A percentile compares a stretch with the other conserved stretches of the same genome.
Conservation (phyloP, 2,329 filamentous ascomycete genomes). For the Cercospora sp. region DNA sequence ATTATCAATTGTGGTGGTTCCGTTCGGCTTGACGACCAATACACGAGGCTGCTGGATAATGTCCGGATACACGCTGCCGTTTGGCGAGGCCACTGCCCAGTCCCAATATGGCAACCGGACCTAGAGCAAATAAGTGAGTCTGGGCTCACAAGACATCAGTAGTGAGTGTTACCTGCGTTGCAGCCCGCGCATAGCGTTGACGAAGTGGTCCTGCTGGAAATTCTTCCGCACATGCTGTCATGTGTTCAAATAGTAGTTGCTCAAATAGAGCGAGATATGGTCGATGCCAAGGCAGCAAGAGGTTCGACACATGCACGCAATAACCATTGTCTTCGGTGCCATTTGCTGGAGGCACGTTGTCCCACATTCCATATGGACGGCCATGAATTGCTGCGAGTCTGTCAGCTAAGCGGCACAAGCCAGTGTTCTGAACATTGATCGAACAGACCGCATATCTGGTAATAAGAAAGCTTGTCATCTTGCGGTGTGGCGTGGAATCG, state of each 20-base stretch:
- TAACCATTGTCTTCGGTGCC: constrained; percentile 66
- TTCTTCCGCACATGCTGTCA: constrained; percentile 44
- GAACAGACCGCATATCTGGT: constrained; percentile 69
- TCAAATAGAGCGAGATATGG: constrained; percentile 65
- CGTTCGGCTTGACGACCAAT: constrained; percentile 38
- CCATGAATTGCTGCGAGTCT: constrained; percentile 70
- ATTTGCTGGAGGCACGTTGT: constrained; percentile 50
- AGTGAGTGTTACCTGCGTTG: constrained; percentile 26
- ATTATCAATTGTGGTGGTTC: constrained; percentile 38
- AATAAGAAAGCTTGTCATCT: constrained; percentile 68
- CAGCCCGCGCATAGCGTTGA: constrained; percentile 44
- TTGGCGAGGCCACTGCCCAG: constrained; percentile 45
- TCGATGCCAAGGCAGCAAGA: constrained; percentile 83
- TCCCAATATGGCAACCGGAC: constrained; percentile 53
- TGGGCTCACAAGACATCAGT: neutral
- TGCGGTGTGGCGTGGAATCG: constrained; percentile 70
- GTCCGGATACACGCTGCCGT: constrained; percentile 41
- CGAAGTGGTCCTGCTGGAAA: constrained; percentile 44
- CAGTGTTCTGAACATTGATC: neutral
- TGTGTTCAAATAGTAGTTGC: constrained; percentile 47
- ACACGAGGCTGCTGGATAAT: constrained; percentile 46
- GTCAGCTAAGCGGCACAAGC: neutral
- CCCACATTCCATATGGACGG: constrained; percentile 64
- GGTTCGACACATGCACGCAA: constrained; percentile 71
- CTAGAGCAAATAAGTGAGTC: neutral